phyloP scores from a whole-genome alignment of 805 yeast species.

The Kodamaea jinghongensis region DNA sequence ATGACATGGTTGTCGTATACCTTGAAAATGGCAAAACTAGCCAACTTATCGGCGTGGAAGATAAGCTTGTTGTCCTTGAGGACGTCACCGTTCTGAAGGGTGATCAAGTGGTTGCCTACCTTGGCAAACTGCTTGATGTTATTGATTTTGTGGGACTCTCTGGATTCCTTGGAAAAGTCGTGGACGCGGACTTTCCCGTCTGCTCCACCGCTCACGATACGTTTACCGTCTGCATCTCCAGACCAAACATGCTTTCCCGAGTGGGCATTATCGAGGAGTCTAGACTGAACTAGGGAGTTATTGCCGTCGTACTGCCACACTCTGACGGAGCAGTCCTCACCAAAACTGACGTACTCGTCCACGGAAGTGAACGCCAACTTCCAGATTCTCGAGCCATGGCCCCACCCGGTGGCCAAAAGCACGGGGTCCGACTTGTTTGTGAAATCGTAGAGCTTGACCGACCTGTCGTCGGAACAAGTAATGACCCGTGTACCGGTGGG shows the following conservation, averaged over 20 bases:
- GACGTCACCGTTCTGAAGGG: too few relatives aligned
- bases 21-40: conserved; percentile 42
- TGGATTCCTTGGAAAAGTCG: conserved; percentile 27
- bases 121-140: too few relatives aligned
- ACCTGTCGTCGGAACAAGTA: conserved; percentile 92
- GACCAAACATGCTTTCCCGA: conserved; percentile 89
- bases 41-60: conserved; percentile 18
- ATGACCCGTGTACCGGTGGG: conserved; percentile 52
- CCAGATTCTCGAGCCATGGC: conserved; percentile 96
- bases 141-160: not conserved
- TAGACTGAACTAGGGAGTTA: conserved; percentile 35
- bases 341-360: conserved; percentile 56
- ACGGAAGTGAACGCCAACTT: conserved; percentile 51
- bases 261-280: conserved; percentile 62
- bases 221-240: conserved; percentile 50
- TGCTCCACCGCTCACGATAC: conserved; percentile 87
- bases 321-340: conserved; percentile 79
- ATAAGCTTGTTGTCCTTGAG: too few relatives aligned
- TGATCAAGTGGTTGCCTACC: too few relatives aligned
- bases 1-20: conserved; percentile 35
- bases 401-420: conserved; percentile 84
- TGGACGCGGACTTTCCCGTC: conserved; percentile 78
- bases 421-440: conserved; percentile 41
- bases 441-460: conserved; percentile 74
- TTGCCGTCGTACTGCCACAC: conserved; percentile 57